Evolutionary conservation across 2,329 filamentous ascomycete species (phyloP), one percentile per base, ranked within the genome.

Genomic region (Cyanodermella asteris): DNA sequence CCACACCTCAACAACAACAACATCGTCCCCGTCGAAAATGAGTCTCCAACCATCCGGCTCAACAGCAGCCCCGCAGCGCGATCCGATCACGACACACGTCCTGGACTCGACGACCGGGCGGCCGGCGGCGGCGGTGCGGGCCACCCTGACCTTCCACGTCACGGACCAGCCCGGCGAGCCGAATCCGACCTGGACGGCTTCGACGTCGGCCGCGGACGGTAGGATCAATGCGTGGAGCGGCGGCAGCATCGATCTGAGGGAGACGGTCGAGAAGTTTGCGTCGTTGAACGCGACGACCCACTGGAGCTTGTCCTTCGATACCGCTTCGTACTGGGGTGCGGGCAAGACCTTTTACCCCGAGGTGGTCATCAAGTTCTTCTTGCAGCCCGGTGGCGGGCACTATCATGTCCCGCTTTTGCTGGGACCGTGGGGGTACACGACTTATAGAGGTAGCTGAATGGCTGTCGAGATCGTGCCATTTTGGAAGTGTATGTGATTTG

Each of bases 131-230:
- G 41, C 50, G 13, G 45, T 64, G 12, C 50, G 53, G 16, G 60
- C 61, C 35, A 52, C 50, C 1, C 47, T 60, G 17, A 53, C 52
- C 3, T 49, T 64, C 25, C 51, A 93, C 37, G n/a, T n/a, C n/a
- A n/a, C n/a, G n/a, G n/a, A n/a, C n/a, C 64, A 66, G 24, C 68
- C 72, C 14, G 52, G 77, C 24, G 48, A 53, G 32, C 22, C 37
- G 31, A 24, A 29, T 47, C 38, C 24, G 30, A 30, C 30, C 37
- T 22, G 28, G 42, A 18, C 20, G 40, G 19, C 29, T 37, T 14
- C 27, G 28, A 23, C 30, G 23, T 15, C 31, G 27, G 20, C 18
- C 31, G 38, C 45, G 20, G 55, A 59, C 36, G 54, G 54, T 13
- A 50, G 54, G 6, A 46, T 58, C 23, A 51, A 46, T 28, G 44